Evolutionary conservation across 1,139 yeast species (phyloP).

Genomic region (Suhomyces ambrosiae): DNA sequence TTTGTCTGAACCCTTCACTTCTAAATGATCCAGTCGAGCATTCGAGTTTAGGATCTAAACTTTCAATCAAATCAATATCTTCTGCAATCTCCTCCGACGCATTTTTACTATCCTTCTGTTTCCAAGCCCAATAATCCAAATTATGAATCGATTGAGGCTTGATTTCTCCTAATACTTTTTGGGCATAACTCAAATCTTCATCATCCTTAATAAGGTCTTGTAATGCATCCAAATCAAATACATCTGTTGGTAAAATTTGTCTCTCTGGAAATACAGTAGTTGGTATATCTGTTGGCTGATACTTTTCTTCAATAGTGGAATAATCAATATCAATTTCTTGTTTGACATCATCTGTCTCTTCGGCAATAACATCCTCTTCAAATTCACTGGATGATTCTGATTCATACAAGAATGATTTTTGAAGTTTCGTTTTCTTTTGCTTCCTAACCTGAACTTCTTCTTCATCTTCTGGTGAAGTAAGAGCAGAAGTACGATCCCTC

Average conservation of each 20-base stretch:
- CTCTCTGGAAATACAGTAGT: slow-evolving; percentile 54
- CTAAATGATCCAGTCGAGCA: slow-evolving; percentile 64
- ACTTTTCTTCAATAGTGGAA: slow-evolving; percentile 37
- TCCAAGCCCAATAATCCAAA: slow-evolving; percentile 72
- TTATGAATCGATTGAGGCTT: slow-evolving; percentile 34
- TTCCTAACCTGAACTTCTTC: slow-evolving; percentile 21
- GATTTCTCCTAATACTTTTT: slow-evolving; percentile 41
- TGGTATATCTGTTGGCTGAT: slow-evolving; percentile 52
- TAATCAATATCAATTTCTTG: slow-evolving; percentile 25
- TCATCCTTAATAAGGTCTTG: slow-evolving; percentile 65
- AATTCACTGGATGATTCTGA: slow-evolving; percentile 23
- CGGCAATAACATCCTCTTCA: slow-evolving; percentile 8
- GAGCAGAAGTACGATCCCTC: slow-evolving; percentile 21
- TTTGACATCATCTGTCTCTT: slow-evolving; percentile 15
- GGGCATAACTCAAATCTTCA: slow-evolving; percentile 66
- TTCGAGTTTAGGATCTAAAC: slow-evolving; percentile 40
- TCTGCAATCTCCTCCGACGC: slow-evolving; percentile 30
- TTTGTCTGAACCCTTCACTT: slow-evolving; percentile 74
- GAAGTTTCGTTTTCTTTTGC: slow-evolving; percentile 20
- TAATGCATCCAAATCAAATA: slow-evolving; percentile 51
- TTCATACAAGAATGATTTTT: slow-evolving; percentile 32
- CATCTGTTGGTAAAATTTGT: slow-evolving; percentile 25
- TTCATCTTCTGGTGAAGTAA: slow-evolving; percentile 30
- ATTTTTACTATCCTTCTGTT: slow-evolving; percentile 39
- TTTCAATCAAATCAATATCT: slow-evolving; percentile 31